Evolutionary conservation across 257 asterid genomes (phyloP), one percentile per base, ranked within the genome.

Genomic region (Vinca minor): DNA sequence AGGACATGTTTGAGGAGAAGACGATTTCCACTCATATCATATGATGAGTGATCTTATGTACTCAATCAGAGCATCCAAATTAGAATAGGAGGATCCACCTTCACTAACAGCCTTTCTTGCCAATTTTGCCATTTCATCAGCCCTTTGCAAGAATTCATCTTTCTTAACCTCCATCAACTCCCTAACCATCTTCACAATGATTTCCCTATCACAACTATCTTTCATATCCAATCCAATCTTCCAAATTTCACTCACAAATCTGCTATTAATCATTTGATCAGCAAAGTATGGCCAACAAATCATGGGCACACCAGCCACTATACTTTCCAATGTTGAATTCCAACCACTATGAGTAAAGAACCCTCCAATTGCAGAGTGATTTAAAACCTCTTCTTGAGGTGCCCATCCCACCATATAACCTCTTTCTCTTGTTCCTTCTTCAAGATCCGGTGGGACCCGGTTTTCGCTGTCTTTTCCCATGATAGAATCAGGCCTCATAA

Each of bases 171-270:
- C 75, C 87, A 85, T 78, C 0, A 85, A 45, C 4, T 85, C 82
- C 56, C 71, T 77, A 2, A 82, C 74, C 70, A 65, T 69, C 65
- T 67, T 76, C 71, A 77, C 83, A 39, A 85, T 39, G 2, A 73
- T 18, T 4, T 21, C 48, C 53, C 85, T 71, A 50, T 80, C 84
- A 36, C 84, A 82, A 0, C 68, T 73, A 50, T 82, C 92, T 39
- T 85, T 85, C 65, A 85, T 85, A 60, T 85, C 92, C 69, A 85
- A 39, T 42, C 92, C 87, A 14, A 78, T 73, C 74, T 65, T 75
- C 92, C 92, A 85, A 7, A 80, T 64, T 50, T 85, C 82, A 50
- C 83, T 80, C 23, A 85, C 83, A 11, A 76, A 70, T 75, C 88
- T 74, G 68, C 92, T 82, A 20, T 75, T 85, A 0, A 61, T 78